Percentiles rank a stretch among this genome's conserved stretches.
phyloP scores from a whole-genome alignment of 1,284 basidiomycete genomes.

The Meira miltonrushii region DNA sequence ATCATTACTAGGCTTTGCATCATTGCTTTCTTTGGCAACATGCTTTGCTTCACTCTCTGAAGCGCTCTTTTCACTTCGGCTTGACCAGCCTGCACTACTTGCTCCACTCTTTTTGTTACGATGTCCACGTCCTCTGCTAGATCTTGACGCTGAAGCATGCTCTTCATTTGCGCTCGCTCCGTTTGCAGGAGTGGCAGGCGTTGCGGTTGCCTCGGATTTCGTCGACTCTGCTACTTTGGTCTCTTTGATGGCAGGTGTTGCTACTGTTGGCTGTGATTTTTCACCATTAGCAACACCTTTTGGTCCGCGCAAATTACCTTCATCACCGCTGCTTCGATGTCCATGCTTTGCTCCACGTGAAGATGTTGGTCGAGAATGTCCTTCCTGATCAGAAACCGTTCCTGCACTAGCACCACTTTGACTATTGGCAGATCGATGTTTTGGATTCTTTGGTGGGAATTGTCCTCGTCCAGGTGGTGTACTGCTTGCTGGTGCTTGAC shows the following conservation, averaged over 20 bases:
- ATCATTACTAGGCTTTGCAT: neutral
- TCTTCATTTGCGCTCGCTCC: too few relatives aligned
- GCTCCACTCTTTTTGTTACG: too few relatives aligned
- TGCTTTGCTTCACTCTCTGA: neutral
- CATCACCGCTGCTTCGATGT: neutral
- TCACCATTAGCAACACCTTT: too few relatives aligned
- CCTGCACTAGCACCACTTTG: neutral
- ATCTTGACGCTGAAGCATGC: too few relatives aligned
- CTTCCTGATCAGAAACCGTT: neutral
- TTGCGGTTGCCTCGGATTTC: too few relatives aligned
- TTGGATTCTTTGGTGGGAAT: neutral
- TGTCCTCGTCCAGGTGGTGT: neutral
- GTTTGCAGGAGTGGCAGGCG: too few relatives aligned
- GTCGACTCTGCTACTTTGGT: too few relatives aligned
- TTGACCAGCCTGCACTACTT: too few relatives aligned
- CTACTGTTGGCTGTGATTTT: too few relatives aligned
- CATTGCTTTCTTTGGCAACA: neutral
- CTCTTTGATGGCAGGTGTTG: too few relatives aligned
- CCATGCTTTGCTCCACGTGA: neutral
- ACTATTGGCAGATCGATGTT: neutral
- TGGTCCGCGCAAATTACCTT: neutral
- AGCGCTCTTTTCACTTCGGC: neutral
- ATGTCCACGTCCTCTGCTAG: too few relatives aligned
- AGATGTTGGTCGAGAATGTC: neutral
- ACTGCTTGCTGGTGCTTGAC: neutral